A percentile compares a stretch with the other conserved stretches of the same genome.
phyloP scores from a whole-genome alignment of 1,284 basidiomycete genomes.

The Somion occarium region DNA sequence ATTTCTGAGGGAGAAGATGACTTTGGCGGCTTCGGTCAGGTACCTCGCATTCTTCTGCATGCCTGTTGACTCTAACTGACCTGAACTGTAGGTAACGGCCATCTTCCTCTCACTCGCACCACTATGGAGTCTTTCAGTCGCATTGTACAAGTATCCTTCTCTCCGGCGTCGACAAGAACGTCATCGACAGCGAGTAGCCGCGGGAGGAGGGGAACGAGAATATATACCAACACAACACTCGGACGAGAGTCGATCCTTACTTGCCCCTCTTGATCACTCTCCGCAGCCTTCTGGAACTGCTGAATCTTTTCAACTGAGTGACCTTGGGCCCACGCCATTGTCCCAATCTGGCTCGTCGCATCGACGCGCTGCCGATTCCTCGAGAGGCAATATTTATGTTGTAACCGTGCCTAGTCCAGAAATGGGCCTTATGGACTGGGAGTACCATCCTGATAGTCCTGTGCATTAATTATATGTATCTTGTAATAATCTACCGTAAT shows the following conservation, averaged over 20 bases:
- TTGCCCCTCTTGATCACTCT: neutral
- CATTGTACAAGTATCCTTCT: constrained; percentile 23
- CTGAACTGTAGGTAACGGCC: constrained; percentile 13
- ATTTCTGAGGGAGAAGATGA: constrained; percentile 23
- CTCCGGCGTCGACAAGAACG: constrained; percentile 15
- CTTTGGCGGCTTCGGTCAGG: constrained; percentile 26
- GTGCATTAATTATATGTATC: too few relatives aligned
- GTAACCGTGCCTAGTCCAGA: neutral
- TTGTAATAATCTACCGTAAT: too few relatives aligned
- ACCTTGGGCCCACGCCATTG: neutral
- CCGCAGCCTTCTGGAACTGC: constrained; percentile 1
- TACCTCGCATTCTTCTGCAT: constrained; percentile 5
- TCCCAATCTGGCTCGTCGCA: neutral
- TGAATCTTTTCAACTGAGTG: neutral
- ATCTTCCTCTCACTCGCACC: constrained; percentile 20
- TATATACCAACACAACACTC: neutral
- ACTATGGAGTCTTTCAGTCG: constrained; percentile 23
- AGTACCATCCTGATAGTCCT: too few relatives aligned
- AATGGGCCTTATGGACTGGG: neutral
- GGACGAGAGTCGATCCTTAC: neutral
- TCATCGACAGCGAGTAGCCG: constrained; percentile 4
- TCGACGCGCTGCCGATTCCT: neutral
- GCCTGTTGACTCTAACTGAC: neutral
- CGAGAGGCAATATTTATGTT: neutral
- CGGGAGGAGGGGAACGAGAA: neutral